These are phyloP conservation scores for Alternaria hordeiaustralica DNA, from an alignment of 2,329 filamentous ascomycete species.

Conservation along the genomic window DNA sequence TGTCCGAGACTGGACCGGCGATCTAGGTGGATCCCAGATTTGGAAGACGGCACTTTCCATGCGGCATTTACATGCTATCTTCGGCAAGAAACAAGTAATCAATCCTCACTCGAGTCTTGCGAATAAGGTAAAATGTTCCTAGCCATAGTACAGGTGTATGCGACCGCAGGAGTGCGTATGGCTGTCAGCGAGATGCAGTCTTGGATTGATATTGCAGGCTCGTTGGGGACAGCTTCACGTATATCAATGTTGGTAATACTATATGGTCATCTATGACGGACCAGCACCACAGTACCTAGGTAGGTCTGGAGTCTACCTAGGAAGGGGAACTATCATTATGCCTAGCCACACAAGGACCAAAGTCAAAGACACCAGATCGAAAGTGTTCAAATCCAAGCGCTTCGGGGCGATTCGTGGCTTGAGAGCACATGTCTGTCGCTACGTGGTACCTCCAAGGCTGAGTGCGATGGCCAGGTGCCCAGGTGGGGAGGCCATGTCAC, in stretches of 20 bases:
- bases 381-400: background rate
- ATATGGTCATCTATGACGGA: background rate
- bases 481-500: constrained; percentile 9
- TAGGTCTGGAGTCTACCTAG: background rate
- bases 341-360: background rate
- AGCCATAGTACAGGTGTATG: background rate
- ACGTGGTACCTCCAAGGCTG: background rate
- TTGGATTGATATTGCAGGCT: background rate
- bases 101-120: background rate
- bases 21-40: background rate
- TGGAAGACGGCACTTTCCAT: background rate
- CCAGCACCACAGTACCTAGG: background rate
- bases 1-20: background rate
- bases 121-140: background rate
- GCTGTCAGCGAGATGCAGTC: background rate
- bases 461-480: background rate
- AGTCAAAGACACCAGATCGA: background rate
- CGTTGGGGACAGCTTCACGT: background rate
- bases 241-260: background rate
- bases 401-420: background rate
- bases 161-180: background rate
- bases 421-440: background rate
- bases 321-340: background rate
- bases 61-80: background rate
- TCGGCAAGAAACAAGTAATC: background rate